These are phyloP conservation scores for Magnusiomyces suaveolens DNA, from an alignment of 1,139 yeast genomes.

Conservation along the genomic window DNA sequence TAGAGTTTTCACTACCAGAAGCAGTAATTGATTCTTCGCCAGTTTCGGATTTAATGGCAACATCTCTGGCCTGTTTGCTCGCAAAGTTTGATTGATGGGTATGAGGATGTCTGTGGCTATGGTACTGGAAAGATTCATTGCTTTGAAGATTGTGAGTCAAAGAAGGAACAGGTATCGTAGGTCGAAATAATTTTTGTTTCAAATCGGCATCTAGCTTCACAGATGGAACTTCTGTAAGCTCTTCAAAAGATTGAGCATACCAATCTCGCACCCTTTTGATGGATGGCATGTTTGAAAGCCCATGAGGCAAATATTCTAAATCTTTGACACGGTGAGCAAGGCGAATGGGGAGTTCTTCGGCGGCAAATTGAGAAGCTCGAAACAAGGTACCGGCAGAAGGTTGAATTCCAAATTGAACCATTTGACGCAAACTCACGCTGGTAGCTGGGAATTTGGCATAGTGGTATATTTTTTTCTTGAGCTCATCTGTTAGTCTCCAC, in stretches of 20 bases:
- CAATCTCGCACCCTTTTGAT: slow-evolving; percentile 72
- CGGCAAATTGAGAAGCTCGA: slow-evolving; percentile 76
- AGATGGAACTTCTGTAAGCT: slow-evolving; percentile 43
- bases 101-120: slow-evolving; percentile 9
- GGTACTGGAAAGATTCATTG: slow-evolving; percentile 1
- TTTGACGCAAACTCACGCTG: slow-evolving; percentile 72
- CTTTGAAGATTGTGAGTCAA: background rate
- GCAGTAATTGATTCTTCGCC: slow-evolving; percentile 15
- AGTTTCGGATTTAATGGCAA: slow-evolving; percentile 26
- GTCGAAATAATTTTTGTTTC: slow-evolving; percentile 12
- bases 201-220: slow-evolving; percentile 9
- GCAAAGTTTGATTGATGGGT: background rate
- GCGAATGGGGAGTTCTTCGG: slow-evolving; percentile 79
- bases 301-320: slow-evolving; percentile 69
- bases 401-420: slow-evolving; percentile 84
- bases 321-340: slow-evolving; percentile 81
- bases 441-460: slow-evolving; percentile 76
- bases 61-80: slow-evolving; percentile 15
- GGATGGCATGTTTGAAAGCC: slow-evolving; percentile 61
- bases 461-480: slow-evolving; percentile 33
- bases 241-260: slow-evolving; percentile 89
- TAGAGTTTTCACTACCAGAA: slow-evolving; percentile 13
- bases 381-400: slow-evolving; percentile 74
- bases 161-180: background rate
- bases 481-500: slow-evolving; percentile 18